Base-by-base conservation (phyloP, 1,284 basidiomycete species). In the Omphalotus olearius region DNA sequence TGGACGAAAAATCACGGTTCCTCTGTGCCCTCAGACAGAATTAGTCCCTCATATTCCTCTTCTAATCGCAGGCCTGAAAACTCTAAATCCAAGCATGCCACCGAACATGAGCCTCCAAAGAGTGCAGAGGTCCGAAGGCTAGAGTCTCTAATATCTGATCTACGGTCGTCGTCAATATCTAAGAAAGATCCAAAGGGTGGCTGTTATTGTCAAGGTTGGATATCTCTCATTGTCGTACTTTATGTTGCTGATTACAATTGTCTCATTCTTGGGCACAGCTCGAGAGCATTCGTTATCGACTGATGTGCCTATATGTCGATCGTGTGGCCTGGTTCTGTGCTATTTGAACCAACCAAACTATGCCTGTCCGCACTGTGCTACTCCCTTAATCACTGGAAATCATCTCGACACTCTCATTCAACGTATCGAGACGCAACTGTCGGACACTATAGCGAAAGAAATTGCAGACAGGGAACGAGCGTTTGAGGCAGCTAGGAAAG, bases 151-250 rank as follows among this genome's bases (percentile, higher is more conserved):
- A 58, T 75, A 47, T 55, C 64, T 14, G 64, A 64, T 7, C 57
- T 78, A 16, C 64, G 63, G 28, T 57, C 55, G 11, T 57, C 66
- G 1, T 59, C 62, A 35, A 14, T 25, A 18, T 35, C 43, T n/a
- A 59, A 67, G 36, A 74, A 66, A 55, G 82, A 84, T 63, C 72
- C 79, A 0, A 75, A 74, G 36, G 79, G 79, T 2, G 82, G 82
- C 0, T 88, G 84, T 60, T 88, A 85, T 60, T 88, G 85, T 59
- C 79, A 78, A 71, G 82, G 83, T 82, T 43, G 64, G 57, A 11
- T 16, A 16, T n/a, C 26, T 18, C 7, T 50, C 40, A 36, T 5
- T 35, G n/a, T 47, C 17, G 16, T 28, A 7, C 2, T 35, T 37
- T 11, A 44, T 20, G 10, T n/a, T 16, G 38, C n/a, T n/a, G n/a